phyloP scores from a whole-genome alignment of 805 yeast species.

The Myxozyma monticola region DNA sequence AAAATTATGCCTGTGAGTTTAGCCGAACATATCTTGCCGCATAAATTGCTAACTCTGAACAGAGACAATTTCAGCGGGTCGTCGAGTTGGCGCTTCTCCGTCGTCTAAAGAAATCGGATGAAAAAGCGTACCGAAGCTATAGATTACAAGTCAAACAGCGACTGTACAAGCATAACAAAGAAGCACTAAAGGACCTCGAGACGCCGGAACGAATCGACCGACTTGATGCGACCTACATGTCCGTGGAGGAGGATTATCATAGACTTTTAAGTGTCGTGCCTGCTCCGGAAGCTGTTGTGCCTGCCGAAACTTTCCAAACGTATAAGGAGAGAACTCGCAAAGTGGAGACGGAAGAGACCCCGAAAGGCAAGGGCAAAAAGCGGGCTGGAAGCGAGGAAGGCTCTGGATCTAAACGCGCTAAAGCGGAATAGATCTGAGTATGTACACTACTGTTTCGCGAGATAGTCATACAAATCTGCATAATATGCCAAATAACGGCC shows the following conservation, averaged over 20 bases:
- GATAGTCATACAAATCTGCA: too few species aligned
- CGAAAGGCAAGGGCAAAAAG: constrained; percentile 10
- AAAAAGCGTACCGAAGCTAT: constrained; percentile 35
- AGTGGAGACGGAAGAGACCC: background rate
- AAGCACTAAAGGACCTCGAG: constrained; percentile 68
- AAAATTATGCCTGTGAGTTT: constrained; percentile 70
- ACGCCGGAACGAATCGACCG: constrained; percentile 65
- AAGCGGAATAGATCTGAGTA: too few species aligned
- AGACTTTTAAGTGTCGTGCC: constrained; percentile 48
- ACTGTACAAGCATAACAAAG: constrained; percentile 74
- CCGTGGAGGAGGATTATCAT: constrained; percentile 68
- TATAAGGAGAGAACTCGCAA: constrained; percentile 3
- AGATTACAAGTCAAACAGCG: constrained; percentile 71
- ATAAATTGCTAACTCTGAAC: constrained; percentile 25
- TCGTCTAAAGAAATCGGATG: constrained; percentile 33
- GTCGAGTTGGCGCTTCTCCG: constrained; percentile 70
- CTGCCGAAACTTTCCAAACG: background rate
- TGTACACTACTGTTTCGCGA: too few species aligned
- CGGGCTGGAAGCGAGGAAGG: too few species aligned
- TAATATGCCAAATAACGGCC: too few species aligned
- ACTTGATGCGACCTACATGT: constrained; percentile 69
- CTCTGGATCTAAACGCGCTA: too few species aligned
- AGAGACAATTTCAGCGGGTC: constrained; percentile 77
- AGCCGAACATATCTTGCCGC: background rate
- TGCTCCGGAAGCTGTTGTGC: constrained; percentile 8